A percentile compares a stretch with the other conserved stretches of the same genome.
These are phyloP conservation scores for Inga laurina DNA, from an alignment of 306 rosid species.

Conservation along the genomic window DNA sequence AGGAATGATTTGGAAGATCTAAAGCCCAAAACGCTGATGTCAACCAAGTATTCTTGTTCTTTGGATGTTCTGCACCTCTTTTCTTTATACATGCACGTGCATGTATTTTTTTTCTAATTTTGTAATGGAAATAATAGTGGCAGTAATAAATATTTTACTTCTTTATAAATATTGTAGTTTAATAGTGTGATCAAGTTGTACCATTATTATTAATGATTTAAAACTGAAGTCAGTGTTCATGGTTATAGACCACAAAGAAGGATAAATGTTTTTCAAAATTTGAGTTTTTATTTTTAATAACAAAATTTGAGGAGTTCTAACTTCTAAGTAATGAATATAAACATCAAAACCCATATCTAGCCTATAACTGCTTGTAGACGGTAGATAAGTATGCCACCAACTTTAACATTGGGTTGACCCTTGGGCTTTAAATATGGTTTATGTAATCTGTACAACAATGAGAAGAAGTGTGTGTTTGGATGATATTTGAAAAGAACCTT, in stretches of 20 bases:
- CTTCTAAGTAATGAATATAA: background rate
- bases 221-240: conserved; percentile 3
- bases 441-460: background rate
- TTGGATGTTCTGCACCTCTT: conserved; percentile 15
- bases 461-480: background rate
- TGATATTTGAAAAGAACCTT: too few species aligned
- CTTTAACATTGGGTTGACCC: background rate
- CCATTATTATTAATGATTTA: background rate
- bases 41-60: background rate
- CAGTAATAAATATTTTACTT: background rate
- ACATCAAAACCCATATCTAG: background rate
- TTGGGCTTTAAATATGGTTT: background rate
- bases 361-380: background rate
- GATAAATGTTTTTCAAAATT: background rate
- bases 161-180: background rate
- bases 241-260: conserved; percentile 3
- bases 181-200: background rate
- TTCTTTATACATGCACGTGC: background rate
- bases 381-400: background rate
- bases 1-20: background rate
- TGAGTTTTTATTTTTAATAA: background rate
- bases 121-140: background rate
- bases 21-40: background rate
- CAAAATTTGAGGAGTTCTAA: background rate
- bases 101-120: background rate